A percentile compares a stretch with the other conserved stretches of the same genome.
phyloP scores from a whole-genome alignment of 2,329 filamentous ascomycete species.

The Cadophora gregata region DNA sequence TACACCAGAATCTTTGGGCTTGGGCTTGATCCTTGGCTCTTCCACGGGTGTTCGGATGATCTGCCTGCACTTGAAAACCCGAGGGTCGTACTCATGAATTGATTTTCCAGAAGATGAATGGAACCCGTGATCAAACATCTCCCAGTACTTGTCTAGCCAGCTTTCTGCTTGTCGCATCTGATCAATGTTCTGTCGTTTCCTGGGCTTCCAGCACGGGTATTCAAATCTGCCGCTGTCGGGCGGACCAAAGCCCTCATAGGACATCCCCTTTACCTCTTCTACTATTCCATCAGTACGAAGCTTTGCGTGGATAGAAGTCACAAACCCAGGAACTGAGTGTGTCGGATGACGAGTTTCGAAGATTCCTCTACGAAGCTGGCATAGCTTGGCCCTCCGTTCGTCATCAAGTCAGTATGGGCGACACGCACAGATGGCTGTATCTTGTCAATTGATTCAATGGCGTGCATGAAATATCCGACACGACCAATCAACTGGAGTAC shows the following conservation, averaged over 20 bases:
- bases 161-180: slow-evolving; percentile 4
- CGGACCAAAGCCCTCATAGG: not conserved
- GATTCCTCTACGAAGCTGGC: not conserved
- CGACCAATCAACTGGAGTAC: not conserved
- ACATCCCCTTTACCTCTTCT: not conserved
- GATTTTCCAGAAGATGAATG: not conserved
- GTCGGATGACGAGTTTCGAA: not conserved
- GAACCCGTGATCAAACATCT: not conserved
- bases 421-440: not conserved
- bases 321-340: not conserved
- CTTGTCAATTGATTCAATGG: not conserved
- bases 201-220: slow-evolving; percentile 5
- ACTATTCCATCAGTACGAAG: not conserved
- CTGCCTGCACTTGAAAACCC: not conserved
- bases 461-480: not conserved
- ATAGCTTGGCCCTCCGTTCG: not conserved
- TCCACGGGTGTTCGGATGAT: not conserved
- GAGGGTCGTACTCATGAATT: not conserved
- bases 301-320: not conserved
- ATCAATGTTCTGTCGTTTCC: not conserved
- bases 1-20: not conserved
- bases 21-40: not conserved
- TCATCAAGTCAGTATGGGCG: not conserved
- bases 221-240: not conserved
- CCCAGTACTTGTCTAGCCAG: slow-evolving; percentile 1